phyloP scores from a whole-genome alignment of 768 basidiomycete genomes.

The Mycena leptocephala region DNA sequence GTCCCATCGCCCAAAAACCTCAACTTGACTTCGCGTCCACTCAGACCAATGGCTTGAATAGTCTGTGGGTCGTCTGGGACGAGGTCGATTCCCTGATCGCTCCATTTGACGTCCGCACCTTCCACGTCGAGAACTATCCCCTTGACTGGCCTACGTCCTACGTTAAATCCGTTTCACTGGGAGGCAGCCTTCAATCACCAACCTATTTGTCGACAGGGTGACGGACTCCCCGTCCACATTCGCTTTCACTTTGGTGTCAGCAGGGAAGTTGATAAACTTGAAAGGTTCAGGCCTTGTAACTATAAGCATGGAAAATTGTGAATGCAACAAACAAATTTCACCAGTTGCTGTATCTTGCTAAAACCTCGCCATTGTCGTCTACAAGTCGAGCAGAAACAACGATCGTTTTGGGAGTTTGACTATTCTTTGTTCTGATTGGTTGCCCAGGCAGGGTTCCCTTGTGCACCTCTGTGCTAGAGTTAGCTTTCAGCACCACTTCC shows the following conservation, averaged over 20 bases:
- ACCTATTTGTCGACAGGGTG: constrained; percentile 70
- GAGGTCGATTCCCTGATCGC: constrained; percentile 93
- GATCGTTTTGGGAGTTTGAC: constrained; percentile 77
- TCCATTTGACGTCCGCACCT: constrained; percentile 83
- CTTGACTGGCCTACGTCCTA: constrained; percentile 78
- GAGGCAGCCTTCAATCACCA: constrained; percentile 56
- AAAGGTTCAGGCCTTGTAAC: constrained; percentile 90
- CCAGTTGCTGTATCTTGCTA: constrained; percentile 87
- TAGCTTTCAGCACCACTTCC: constrained; percentile 73
- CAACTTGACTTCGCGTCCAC: constrained; percentile 74
- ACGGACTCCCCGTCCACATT: constrained; percentile 75
- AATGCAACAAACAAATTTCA: constrained; percentile 49
- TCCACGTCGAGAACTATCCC: constrained; percentile 88
- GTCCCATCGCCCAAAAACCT: constrained; percentile 86
- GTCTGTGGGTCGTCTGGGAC: constrained; percentile 89
- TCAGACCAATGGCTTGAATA: constrained; percentile 75
- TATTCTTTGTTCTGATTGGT: constrained; percentile 74
- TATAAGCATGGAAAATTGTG: not conserved
- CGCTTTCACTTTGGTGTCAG: constrained; percentile 74
- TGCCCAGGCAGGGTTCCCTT: constrained; percentile 82
- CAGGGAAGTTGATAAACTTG: constrained; percentile 91
- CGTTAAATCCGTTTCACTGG: not conserved
- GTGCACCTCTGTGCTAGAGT: constrained; percentile 90
- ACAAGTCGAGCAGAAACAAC: constrained; percentile 82
- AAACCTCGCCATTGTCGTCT: constrained; percentile 67